Evolutionary conservation across 2,329 filamentous ascomycete genomes (phyloP), one percentile per base, ranked within the genome.

Genomic region (Ceratocystis huliohia): DNA sequence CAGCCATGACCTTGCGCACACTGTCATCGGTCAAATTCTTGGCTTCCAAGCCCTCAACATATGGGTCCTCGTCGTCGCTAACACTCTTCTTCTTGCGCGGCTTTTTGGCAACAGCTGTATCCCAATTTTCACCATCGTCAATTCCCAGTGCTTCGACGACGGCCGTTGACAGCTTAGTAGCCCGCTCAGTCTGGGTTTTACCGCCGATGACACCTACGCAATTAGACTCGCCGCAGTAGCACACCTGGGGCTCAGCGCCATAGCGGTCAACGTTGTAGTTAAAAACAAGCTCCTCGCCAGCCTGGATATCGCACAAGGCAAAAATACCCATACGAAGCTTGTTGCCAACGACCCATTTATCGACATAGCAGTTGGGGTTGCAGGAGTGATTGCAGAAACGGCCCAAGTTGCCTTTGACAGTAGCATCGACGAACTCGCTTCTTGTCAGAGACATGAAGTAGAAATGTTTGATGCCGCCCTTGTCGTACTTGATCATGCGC

Each of bases 191-290:
- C 76, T 99, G 94, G 1, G 94, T 97, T 79, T 96, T 96, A 73
- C 94, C 94, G 70, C 94, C 94, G 70, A 99, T 96, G 76, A 91
- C 97, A 65, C 94, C 94, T 22, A 91, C 91, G 76, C 94, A 99
- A 73, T 96, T 97, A 20, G 86, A 81, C 76, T 99, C 94, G 69
- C 85, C 92, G 75, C 94, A 99, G 76, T 97, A 97, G 77, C 94
- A 99, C 33, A 91, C 91, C 75, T 97, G 93, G 56, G 94, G 93
- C 71, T 99, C 91, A 56, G 94, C 92, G 69, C 94, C 94, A 74
- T 99, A 99, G 70, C 94, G 87, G 76, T 99, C 94, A 70, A 99
- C 94, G 72, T 99, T 99, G 83, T 99, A 99, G 79, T 99, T 96
- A 81, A 99, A 99, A 25, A 96, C 92, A 66, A 99, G 80, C 76